Percentiles rank a stretch among this genome's conserved stretches.
Conservation (phyloP, 2,329 filamentous ascomycete genomes). For the Didymella keratinophila region DNA sequence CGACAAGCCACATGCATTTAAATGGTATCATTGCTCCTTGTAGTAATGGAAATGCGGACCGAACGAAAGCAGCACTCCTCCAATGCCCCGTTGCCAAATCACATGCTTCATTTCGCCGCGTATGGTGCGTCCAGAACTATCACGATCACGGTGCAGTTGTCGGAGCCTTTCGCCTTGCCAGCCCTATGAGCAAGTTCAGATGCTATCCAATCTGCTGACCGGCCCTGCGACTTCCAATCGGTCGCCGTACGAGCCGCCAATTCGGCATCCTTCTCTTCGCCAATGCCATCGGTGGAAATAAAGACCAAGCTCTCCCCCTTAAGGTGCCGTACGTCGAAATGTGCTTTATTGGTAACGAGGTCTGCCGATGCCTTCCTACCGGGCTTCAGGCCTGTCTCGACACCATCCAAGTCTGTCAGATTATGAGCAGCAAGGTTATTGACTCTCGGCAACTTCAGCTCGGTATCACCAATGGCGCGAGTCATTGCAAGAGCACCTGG, state of each 20-base stretch:
- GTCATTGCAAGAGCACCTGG: constrained; percentile 38
- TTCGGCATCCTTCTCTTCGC: constrained; percentile 28
- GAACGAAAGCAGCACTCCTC: background rate
- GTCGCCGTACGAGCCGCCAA: constrained; percentile 29
- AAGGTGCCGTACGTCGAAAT: constrained; percentile 28
- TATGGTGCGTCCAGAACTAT: constrained; percentile 18
- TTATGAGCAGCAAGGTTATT: constrained; percentile 38
- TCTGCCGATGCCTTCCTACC: constrained; percentile 31
- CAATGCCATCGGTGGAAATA: constrained; percentile 35
- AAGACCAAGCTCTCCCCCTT: constrained; percentile 31
- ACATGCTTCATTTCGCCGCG: background rate
- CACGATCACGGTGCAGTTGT: constrained; percentile 36
- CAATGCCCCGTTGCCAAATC: background rate
- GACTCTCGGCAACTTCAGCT: constrained; percentile 36
- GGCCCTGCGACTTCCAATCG: constrained; percentile 25
- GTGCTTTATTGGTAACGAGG: constrained; percentile 36
- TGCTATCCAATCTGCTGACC: constrained; percentile 28
- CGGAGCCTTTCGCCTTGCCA: constrained; percentile 25
- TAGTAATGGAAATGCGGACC: background rate
- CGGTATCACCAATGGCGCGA: constrained; percentile 33
- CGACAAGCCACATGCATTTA: background rate
- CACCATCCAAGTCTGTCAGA: constrained; percentile 32
- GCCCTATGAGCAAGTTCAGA: constrained; percentile 27
- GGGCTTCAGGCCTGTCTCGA: constrained; percentile 36
- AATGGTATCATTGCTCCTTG: background rate